Evolutionary conservation across 2,329 filamentous ascomycete genomes (phyloP).

Genomic region (Fusarium tuaranense): DNA sequence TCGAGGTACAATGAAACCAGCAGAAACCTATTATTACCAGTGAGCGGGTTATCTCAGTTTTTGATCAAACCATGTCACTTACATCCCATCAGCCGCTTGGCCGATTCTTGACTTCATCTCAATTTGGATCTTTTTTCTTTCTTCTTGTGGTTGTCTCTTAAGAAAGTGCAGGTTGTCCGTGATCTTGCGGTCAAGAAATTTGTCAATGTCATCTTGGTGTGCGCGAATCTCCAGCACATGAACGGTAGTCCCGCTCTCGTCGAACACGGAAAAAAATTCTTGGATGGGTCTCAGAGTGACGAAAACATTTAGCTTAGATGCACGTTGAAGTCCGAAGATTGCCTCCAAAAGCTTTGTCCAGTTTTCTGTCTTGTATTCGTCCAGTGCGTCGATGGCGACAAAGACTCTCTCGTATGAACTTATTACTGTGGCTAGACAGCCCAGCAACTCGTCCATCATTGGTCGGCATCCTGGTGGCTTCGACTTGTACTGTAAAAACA

Average conservation of each 20-base stretch:
- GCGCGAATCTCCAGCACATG: neutral
- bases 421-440: neutral
- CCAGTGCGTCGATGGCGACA: neutral
- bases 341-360: neutral
- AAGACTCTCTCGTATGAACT: neutral
- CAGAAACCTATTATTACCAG: neutral
- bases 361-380: neutral
- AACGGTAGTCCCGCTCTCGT: neutral
- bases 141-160: neutral
- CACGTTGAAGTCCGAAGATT: neutral
- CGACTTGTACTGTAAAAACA: neutral
- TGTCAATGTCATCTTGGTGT: neutral
- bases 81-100: neutral
- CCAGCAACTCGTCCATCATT: neutral
- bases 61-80: neutral
- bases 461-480: neutral
- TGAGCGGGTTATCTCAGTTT: neutral
- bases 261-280: neutral
- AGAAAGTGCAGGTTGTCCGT: neutral
- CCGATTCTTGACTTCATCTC: neutral
- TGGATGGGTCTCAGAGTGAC: neutral
- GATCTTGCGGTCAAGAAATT: neutral
- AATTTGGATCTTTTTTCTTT: neutral
- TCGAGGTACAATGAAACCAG: neutral
- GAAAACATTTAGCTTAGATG: neutral